Conservation (phyloP, 176 grass and related monocot genomes). For the Neostapfia colusana region DNA sequence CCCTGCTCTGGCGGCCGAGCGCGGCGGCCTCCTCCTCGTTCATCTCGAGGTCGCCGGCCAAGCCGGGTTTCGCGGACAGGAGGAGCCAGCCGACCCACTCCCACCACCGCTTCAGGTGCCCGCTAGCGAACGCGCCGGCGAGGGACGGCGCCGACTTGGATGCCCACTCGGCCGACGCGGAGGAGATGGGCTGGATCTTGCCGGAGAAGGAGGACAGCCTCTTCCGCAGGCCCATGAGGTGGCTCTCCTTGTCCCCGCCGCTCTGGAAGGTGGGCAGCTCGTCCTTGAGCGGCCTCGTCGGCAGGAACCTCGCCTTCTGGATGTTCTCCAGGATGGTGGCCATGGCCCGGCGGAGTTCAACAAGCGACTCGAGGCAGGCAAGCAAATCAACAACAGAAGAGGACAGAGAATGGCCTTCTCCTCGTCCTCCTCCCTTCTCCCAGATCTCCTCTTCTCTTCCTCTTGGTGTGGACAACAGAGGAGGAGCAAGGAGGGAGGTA, state of each 20-base stretch:
- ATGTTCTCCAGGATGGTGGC: slow-evolving; percentile 82
- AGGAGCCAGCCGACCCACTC: slow-evolving; percentile 77
- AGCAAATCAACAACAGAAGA: neutral
- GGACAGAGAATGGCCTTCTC: neutral
- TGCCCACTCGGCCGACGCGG: slow-evolving; percentile 58
- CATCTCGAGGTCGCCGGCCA: slow-evolving; percentile 89
- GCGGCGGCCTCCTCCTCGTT: slow-evolving; percentile 86
- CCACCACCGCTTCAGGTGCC: slow-evolving; percentile 64
- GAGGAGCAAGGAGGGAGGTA: neutral
- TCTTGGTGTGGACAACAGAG: slow-evolving; percentile 12
- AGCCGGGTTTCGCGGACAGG: slow-evolving; percentile 51
- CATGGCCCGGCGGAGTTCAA: slow-evolving; percentile 43
- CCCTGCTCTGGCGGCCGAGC: slow-evolving; percentile 60
- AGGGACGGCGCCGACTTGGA: slow-evolving; percentile 67
- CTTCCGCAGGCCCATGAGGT: slow-evolving; percentile 70
- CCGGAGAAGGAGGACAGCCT: slow-evolving; percentile 82
- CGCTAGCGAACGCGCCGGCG: slow-evolving; percentile 44
- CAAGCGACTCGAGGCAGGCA: neutral
- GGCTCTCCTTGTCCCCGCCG: slow-evolving; percentile 33
- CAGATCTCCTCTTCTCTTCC: slow-evolving; percentile 33
- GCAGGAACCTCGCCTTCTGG: slow-evolving; percentile 78
- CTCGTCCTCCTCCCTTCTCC: neutral
- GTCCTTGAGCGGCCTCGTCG: slow-evolving; percentile 62
- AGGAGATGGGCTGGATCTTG: slow-evolving; percentile 92
- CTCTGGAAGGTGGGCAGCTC: slow-evolving; percentile 81